A percentile compares a stretch with the other conserved stretches of the same genome.
Evolutionary conservation across 169 alveolate species (phyloP).

Genomic region (Ophryocystis elektroscirrha): DNA sequence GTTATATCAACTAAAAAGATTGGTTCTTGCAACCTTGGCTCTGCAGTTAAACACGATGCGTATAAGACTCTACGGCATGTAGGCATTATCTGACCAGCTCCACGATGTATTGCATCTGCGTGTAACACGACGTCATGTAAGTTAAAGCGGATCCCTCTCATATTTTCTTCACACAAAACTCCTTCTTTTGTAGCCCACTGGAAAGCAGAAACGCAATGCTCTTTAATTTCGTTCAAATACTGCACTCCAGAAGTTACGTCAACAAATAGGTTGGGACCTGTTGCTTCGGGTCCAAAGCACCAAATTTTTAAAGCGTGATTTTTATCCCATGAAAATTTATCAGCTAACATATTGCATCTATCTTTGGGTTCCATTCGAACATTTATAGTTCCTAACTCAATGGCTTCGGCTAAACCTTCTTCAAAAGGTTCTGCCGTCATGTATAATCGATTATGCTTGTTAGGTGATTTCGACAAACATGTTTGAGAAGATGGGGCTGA

Average conservation of each 20-base stretch:
- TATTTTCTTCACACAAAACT: slow-evolving; percentile 87
- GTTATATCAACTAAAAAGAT: slow-evolving; percentile 89
- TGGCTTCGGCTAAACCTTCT: slow-evolving; percentile 78
- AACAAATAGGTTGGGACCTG: slow-evolving; percentile 88
- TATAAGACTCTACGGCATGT: slow-evolving; percentile 80
- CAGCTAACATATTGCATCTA: slow-evolving; percentile 70
- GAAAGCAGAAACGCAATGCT: slow-evolving; percentile 91
- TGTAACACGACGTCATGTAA: slow-evolving; percentile 87
- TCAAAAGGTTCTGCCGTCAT: slow-evolving; percentile 86
- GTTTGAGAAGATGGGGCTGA: slow-evolving; percentile 61
- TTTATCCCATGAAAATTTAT: slow-evolving; percentile 86
- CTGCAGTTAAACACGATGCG: slow-evolving; percentile 85
- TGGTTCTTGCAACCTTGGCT: slow-evolving; percentile 93
- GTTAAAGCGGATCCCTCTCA: slow-evolving; percentile 93
- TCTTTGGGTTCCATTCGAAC: slow-evolving; percentile 80
- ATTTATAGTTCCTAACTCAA: slow-evolving; percentile 71
- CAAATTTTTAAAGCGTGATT: slow-evolving; percentile 87
- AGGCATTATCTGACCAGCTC: slow-evolving; percentile 97
- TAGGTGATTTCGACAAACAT: slow-evolving; percentile 92
- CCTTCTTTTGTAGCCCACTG: slow-evolving; percentile 99
- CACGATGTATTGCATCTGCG: slow-evolving; percentile 96
- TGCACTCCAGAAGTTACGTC: slow-evolving; percentile 89
- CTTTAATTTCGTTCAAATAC: slow-evolving; percentile 91
- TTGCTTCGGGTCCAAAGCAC: slow-evolving; percentile 97
- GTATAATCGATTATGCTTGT: slow-evolving; percentile 93